Evolutionary conservation across 1,284 basidiomycete species (phyloP), one percentile per base, ranked within the genome.

Genomic region (Ceratobasidium sp.): DNA sequence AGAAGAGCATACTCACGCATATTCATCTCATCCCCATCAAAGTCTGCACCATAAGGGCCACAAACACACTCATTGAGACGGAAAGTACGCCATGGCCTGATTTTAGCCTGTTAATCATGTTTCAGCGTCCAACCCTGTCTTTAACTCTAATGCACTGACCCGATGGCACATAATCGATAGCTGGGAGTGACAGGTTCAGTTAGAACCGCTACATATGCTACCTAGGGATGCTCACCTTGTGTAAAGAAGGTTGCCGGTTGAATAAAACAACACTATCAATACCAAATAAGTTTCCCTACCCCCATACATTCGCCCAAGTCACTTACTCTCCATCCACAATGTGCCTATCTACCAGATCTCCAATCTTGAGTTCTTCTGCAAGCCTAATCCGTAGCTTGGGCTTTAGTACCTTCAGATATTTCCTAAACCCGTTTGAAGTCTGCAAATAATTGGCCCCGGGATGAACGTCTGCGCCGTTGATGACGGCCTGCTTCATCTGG

Each of bases 1-100:
- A 18, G 60, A 14, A 14, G 67, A 61, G 16, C 45, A 36, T 1
- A 84, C 92, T 76, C 78, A 95, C 94, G 96, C 78, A 99, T 85
- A 82, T 99, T 99, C 97, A 99, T 99, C 82, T 99, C 97, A 80
- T 99, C 97, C 75, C 97, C 97, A 80, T 99, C 97, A 78, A 99
- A 99, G 84, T 99, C 97, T n/a, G 97, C 97, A 79, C 98, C 98
- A 84, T 99, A 99, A 1, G 97, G 97, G 65, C 95, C 97, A 82
- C 97, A 99, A 9, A 97, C 97, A 88, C 97, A 99, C 81, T 99
- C 97, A 80, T 99, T 99, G 72, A 99, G 84, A 59, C 97, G 89
- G 84, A 99, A 98, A 0, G 97, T 96, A 76, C 97, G 85, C 97
- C 97, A 99, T 43, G 97, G 97, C 36, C 97, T 86, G 72, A 99